Evolutionary conservation across 305 asterid genomes (phyloP).

Genomic region (Fraxinus latifolia): DNA sequence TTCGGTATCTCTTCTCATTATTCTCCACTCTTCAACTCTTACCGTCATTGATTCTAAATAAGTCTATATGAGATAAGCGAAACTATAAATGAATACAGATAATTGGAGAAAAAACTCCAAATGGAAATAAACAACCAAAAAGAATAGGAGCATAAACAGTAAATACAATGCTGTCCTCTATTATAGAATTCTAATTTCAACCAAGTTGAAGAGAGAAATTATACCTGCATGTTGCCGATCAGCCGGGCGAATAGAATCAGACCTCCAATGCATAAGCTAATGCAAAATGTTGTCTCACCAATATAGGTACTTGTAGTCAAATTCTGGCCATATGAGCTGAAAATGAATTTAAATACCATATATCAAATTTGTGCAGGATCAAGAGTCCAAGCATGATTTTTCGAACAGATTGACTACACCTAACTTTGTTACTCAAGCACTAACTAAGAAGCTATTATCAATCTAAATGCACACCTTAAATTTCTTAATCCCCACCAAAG

Average conservation of each 20-base stretch:
- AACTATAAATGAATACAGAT: slow-evolving; percentile 7
- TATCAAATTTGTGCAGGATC: not conserved
- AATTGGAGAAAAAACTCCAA: not conserved
- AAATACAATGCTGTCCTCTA: not conserved
- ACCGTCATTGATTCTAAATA: slow-evolving; percentile 86
- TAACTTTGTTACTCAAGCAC: not conserved
- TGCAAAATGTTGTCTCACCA: slow-evolving; percentile 83
- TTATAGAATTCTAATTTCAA: not conserved
- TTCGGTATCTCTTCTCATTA: slow-evolving; percentile 81
- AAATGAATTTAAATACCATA: slow-evolving; percentile 16
- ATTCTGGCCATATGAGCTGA: slow-evolving; percentile 93
- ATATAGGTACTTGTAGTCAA: slow-evolving; percentile 78
- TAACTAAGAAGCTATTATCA: not conserved
- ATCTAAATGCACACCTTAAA: slow-evolving; percentile 52
- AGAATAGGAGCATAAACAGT: not conserved
- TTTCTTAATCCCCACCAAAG: slow-evolving; percentile 99
- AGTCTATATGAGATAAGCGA: slow-evolving; percentile 43
- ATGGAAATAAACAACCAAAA: not conserved
- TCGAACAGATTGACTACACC: not conserved
- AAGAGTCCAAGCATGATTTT: not conserved
- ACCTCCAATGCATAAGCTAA: slow-evolving; percentile 62
- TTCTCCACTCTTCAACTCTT: slow-evolving; percentile 95
- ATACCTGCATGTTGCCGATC: slow-evolving; percentile 96
- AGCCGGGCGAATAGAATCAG: slow-evolving; percentile 76
- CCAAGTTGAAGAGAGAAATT: not conserved